phyloP scores from a whole-genome alignment of 2,329 filamentous ascomycete species.

The Apiospora phragmitis region DNA sequence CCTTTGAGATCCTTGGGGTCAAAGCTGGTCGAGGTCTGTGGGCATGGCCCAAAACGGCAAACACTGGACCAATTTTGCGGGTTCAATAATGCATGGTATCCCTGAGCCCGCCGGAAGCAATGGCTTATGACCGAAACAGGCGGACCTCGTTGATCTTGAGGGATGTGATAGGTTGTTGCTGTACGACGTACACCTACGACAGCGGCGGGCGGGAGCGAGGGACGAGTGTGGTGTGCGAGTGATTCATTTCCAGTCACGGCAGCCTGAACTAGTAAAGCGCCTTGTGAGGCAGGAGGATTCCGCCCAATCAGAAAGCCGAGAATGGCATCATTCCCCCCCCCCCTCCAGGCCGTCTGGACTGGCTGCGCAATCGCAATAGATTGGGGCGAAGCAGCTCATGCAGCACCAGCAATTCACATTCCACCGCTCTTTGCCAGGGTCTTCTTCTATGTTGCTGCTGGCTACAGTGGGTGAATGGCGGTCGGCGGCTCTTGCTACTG shows the following conservation, averaged over 20 bases:
- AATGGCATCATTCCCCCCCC: background rate
- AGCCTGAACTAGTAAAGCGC: constrained; percentile 1
- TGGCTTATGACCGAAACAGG: constrained; percentile 1
- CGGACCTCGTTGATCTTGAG: background rate
- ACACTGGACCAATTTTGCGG: background rate
- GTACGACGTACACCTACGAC: background rate
- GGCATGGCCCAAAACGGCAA: background rate
- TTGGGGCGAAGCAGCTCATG: constrained; percentile 16
- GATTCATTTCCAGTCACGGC: background rate
- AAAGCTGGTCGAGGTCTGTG: background rate
- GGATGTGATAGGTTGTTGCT: background rate
- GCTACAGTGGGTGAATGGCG: constrained; percentile 15
- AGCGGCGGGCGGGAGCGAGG: background rate
- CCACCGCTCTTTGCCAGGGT: constrained; percentile 17
- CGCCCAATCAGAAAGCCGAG: background rate
- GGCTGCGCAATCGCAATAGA: constrained; percentile 9
- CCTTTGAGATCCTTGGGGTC: background rate
- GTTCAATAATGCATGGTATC: background rate
- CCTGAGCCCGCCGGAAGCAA: background rate
- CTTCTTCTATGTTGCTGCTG: constrained; percentile 15
- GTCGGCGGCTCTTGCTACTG: constrained; percentile 12
- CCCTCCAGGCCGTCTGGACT: background rate
- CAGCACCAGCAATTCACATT: constrained; percentile 10
- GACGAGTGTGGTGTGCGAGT: background rate
- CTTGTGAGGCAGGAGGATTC: background rate